Conservation (phyloP, 2,329 filamentous ascomycete genomes). For the Lecanicillium sp. region DNA sequence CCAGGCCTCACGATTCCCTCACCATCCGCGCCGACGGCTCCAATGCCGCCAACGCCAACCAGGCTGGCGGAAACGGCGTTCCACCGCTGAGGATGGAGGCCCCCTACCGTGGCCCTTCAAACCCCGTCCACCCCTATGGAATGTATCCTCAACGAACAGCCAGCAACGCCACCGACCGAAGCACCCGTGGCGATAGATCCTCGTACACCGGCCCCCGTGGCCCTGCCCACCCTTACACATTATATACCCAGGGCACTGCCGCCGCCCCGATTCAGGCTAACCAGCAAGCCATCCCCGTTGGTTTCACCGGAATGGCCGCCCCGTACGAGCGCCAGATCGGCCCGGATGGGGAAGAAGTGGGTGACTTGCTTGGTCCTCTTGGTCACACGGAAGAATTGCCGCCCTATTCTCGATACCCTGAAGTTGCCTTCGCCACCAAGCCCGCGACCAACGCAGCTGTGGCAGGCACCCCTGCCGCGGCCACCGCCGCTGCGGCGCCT, state of each 20-base stretch:
- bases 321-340: constrained; percentile 68
- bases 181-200: constrained; percentile 23
- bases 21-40: constrained; percentile 47
- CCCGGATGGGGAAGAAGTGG: constrained; percentile 78
- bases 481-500: constrained; percentile 15
- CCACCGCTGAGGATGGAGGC: constrained; percentile 45
- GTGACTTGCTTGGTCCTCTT: constrained; percentile 78
- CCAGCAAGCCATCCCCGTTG: constrained; percentile 53
- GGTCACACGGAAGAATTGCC: constrained; percentile 88
- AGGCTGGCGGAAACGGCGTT: constrained; percentile 28
- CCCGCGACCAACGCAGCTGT: constrained; percentile 26
- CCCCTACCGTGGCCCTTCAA: constrained; percentile 63
- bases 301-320: constrained; percentile 63
- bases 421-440: constrained; percentile 59
- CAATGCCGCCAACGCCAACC: constrained; percentile 24
- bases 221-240: constrained; percentile 77
- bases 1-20: constrained; percentile 42
- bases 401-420: constrained; percentile 85
- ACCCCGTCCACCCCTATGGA: constrained; percentile 76
- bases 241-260: constrained; percentile 78
- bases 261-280: constrained; percentile 41
- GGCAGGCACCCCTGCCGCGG: constrained; percentile 3
- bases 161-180: constrained; percentile 60
- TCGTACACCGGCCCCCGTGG: constrained; percentile 56
- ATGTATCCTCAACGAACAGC: constrained; percentile 72